Conservation (phyloP, 805 yeast species). For the Cyberlindnera maritima region DNA sequence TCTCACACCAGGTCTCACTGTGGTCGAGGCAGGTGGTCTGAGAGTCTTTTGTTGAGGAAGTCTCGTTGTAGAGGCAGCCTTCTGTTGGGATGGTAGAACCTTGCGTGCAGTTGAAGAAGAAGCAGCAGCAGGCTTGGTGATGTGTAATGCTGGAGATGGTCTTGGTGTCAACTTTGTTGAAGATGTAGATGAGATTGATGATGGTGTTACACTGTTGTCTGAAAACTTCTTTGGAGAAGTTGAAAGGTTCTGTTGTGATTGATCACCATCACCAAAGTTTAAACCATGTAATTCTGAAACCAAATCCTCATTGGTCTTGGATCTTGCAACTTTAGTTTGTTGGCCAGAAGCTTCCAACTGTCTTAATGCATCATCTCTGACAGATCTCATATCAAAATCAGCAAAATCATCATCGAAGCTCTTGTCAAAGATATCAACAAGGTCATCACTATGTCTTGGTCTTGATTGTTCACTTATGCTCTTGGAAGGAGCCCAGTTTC, state of each 20-base stretch:
- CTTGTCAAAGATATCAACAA: slow-evolving; percentile 22
- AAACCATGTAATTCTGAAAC: slow-evolving; percentile 1
- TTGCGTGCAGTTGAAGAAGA: slow-evolving; percentile 3
- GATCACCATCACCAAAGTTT: slow-evolving; percentile 1
- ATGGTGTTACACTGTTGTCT: background rate
- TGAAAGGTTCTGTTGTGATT: slow-evolving; percentile 3
- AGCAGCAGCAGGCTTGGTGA: too few relatives aligned
- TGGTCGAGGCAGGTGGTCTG: background rate
- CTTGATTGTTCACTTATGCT: slow-evolving; percentile 8
- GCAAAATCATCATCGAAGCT: slow-evolving; percentile 25
- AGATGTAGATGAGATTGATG: slow-evolving; percentile 3
- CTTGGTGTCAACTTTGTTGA: slow-evolving; percentile 3
- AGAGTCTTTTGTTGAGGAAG: slow-evolving; percentile 8
- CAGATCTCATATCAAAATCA: slow-evolving; percentile 19
- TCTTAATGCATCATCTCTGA: slow-evolving; percentile 25
- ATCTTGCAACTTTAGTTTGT: slow-evolving; percentile 20
- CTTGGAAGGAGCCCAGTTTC: slow-evolving; percentile 27
- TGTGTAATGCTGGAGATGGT: slow-evolving; percentile 7
- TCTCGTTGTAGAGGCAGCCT: slow-evolving; percentile 14
- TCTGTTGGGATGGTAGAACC: slow-evolving; percentile 7
- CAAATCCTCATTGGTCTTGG: slow-evolving; percentile 12
- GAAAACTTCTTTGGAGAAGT: slow-evolving; percentile 6
- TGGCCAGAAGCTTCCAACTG: slow-evolving; percentile 27
- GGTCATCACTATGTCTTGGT: slow-evolving; percentile 17
- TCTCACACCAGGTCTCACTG: slow-evolving; percentile 3